Evolutionary conservation across 768 basidiomycete genomes (phyloP), one percentile per base, ranked within the genome.

Genomic region (Tricholoma hemisulphureum): DNA sequence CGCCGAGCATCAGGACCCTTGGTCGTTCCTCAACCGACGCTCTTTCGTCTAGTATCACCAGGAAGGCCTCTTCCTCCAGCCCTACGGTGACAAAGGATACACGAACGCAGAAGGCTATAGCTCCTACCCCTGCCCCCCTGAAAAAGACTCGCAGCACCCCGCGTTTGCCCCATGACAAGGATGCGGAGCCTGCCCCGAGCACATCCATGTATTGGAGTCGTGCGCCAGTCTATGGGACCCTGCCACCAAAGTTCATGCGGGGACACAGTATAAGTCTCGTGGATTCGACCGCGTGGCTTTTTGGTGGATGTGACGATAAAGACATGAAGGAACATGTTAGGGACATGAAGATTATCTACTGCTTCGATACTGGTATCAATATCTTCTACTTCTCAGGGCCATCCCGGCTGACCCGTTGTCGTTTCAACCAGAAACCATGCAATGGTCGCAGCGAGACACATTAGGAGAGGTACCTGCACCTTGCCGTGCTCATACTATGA

Each of bases 241-340:
- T 91, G 29, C 90, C 91, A 2, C 81, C 76, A 63, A 80, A 83
- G 53, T 82, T 81, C 9, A 83, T 95, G 75, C 83, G 93, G 4
- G 90, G 92, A 2, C 93, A 95, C 68, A 91, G 83, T 5, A 88
- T 89, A 41, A 95, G 90, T 1, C 75, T 95, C 46, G 86, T 95
- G 18, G 93, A 95, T 58, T 82, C 85, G 43, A 77, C 84, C 29
- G 90, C 88, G 0, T 98, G 93, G 92, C 65, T 95, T 26, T 88
- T 95, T 63, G 94, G 94, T 8, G 95, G 94, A 2, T 93, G 91
- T 61, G 93, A 95, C 61, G 90, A 90, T 58, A 83, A 82, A 65
- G 86, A 84, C 14, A 86, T 83, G 57, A 83, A 82, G 64, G 86
- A 84, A n/a, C 86, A 83, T 58, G 85, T 82, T 71, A 82, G 79